A percentile compares a stretch with the other conserved stretches of the same genome.
Evolutionary conservation across 2,329 filamentous ascomycete genomes (phyloP).

Genomic region (Chrysoporthe deuterocubensis): DNA sequence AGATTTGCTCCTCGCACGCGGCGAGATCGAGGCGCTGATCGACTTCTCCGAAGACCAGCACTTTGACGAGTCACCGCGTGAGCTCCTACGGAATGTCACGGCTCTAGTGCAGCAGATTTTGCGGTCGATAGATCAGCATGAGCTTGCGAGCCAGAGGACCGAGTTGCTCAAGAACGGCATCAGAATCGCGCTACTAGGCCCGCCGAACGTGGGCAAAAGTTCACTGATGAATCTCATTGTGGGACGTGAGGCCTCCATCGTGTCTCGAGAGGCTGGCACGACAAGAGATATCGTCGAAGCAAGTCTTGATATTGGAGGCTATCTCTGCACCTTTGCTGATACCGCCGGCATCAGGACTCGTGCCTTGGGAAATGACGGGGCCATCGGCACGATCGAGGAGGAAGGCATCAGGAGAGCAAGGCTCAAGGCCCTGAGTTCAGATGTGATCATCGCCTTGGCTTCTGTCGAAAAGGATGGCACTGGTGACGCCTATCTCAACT

Average conservation of each 20-base stretch:
- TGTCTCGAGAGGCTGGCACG: conserved; percentile 89
- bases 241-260: conserved; percentile 91
- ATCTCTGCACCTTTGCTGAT: conserved; percentile 91
- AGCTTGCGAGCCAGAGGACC: conserved; percentile 76
- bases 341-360: conserved; percentile 81
- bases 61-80: conserved; percentile 83
- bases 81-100: conserved; percentile 73
- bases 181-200: conserved; percentile 81
- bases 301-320: conserved; percentile 85
- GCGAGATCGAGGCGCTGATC: conserved; percentile 92
- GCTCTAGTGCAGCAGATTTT: conserved; percentile 65
- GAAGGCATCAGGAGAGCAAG: conserved; percentile 91
- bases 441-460: conserved; percentile 81
- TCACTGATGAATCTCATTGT: conserved; percentile 90
- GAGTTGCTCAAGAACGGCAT: conserved; percentile 87
- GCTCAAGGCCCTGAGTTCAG: conserved; percentile 78
- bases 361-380: conserved; percentile 30
- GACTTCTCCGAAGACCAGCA: conserved; percentile 98
- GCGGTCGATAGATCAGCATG: conserved; percentile 67
- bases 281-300: conserved; percentile 94
- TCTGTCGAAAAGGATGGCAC: conserved; percentile 63
- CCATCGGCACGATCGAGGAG: conserved; percentile 76
- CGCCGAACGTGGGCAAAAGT: conserved; percentile 94
- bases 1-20: conserved; percentile 77
- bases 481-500: conserved; percentile 48